Evolutionary conservation across 768 basidiomycete genomes (phyloP).

Genomic region (Trametes villosa): DNA sequence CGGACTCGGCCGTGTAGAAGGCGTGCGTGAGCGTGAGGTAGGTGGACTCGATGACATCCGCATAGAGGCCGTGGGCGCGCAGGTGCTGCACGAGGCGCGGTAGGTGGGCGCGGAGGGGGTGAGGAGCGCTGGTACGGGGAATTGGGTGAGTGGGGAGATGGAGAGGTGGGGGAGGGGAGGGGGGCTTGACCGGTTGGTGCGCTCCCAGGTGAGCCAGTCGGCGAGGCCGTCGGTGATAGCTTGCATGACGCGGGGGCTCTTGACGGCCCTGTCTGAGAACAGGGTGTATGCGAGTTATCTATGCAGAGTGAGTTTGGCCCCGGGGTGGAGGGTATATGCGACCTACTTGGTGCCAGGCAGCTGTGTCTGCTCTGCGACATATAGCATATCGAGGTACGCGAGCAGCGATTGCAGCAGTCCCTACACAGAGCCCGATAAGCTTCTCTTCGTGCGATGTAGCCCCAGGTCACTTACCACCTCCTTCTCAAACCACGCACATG

Average conservation of each 20-base stretch:
- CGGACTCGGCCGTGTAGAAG: constrained; percentile 61
- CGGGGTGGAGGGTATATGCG: neutral
- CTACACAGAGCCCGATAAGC: no score
- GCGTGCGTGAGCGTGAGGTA: constrained; percentile 53
- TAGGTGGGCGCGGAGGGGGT: constrained; percentile 47
- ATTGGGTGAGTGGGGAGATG: neutral
- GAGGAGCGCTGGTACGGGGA: constrained; percentile 36
- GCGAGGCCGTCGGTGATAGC: constrained; percentile 51
- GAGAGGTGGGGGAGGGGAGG: constrained; percentile 28
- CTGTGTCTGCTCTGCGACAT: constrained; percentile 48
- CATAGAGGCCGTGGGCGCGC: constrained; percentile 59
- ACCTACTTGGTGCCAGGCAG: constrained; percentile 52
- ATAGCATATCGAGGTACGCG: constrained; percentile 73
- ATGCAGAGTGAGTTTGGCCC: neutral
- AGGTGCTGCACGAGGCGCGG: constrained; percentile 60
- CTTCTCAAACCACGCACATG: constrained; percentile 66
- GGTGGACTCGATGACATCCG: constrained; percentile 55
- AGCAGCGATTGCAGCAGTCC: constrained; percentile 62
- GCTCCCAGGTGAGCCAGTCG: constrained; percentile 60
- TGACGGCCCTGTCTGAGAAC: constrained; percentile 57
- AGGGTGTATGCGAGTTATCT: constrained; percentile 59
- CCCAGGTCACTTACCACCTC: constrained; percentile 59
- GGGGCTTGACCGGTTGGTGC: constrained; percentile 44
- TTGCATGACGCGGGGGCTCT: constrained; percentile 46
- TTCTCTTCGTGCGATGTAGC: no score